Evolutionary conservation across 2,329 filamentous ascomycete genomes (phyloP).

Genomic region (Tolypocladium tropicale): DNA sequence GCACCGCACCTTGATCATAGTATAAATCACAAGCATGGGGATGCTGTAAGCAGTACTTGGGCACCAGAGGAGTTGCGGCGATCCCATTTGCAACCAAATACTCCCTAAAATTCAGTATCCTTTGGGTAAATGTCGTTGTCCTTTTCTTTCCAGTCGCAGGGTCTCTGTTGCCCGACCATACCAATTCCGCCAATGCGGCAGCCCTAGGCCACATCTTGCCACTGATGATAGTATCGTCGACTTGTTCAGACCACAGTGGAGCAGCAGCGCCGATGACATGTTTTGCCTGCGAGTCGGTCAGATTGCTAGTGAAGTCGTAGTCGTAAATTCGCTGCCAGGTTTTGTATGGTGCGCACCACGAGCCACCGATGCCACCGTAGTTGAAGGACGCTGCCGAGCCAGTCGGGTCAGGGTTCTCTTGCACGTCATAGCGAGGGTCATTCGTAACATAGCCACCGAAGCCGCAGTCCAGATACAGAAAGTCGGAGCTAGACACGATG

Average conservation of each 20-base stretch:
- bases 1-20: conserved; percentile 33
- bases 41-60: conserved; percentile 47
- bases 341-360: conserved; percentile 50
- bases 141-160: conserved; percentile 31
- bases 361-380: conserved; percentile 40
- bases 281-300: conserved; percentile 32
- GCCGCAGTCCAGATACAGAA: conserved; percentile 47
- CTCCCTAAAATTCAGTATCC: conserved; percentile 49
- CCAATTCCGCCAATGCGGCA: conserved; percentile 42
- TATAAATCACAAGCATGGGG: conserved; percentile 47
- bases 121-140: conserved; percentile 29
- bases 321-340: conserved; percentile 51
- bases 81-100: conserved; percentile 46
- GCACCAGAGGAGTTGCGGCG: conserved; percentile 37
- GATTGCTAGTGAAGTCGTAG: conserved; percentile 42
- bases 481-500: conserved; percentile 45
- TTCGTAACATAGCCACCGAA: conserved; percentile 43
- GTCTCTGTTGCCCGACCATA: conserved; percentile 45
- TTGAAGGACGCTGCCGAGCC: conserved; percentile 35
- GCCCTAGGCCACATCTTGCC: conserved; percentile 45
- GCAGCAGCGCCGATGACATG: conserved; percentile 41
- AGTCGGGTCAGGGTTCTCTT: conserved; percentile 35
- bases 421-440: conserved; percentile 44
- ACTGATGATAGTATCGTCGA: conserved; percentile 40
- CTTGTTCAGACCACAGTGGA: conserved; percentile 43